Base-by-base conservation (phyloP, 306 rosid species). In the Parietaria judaica region DNA sequence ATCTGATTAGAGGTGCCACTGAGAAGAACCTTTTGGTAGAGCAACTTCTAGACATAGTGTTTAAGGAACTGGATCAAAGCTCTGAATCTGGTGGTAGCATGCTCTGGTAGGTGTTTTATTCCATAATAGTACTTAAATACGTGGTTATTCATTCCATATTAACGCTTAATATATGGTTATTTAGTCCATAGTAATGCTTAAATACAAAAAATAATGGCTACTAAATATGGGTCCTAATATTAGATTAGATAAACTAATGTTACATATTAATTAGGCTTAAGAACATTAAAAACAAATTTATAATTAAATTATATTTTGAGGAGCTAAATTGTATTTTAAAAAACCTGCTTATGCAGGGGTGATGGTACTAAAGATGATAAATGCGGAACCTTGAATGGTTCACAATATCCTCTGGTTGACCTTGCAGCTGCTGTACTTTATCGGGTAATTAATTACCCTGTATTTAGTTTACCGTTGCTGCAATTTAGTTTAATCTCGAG, bases 11-110 rank as follows among this genome's bases (percentile, higher is more conserved):
- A 66, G 86, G 83, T 64, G 75, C 77, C 56, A 71, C 76, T 63
- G 95, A 91, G 76, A 83, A 70, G 71, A 71, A 67, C 61, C 53
- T 71, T 73, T 63, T 88, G 74, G 83, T 91, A 44, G 88, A 85
- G 57, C 98, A 85, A 44, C 88, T 91, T 75, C 64, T 91, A 34
- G 98, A 91, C 17, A 80, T 91, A 76, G 69, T 88, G 58, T 88
- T 77, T 61, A 91, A 85, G 95, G 96, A 91, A 75, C 89, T 91
- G 59, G 95, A 91, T 83, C 96, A 83, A 67, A 80, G 86, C 71
- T 73, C 72, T 78, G 51, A 71, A 73, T 76, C 80, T 54, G 66
- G 74, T 65, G 68, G 72, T 73, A 73, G 77, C 52, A 60, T 80
- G 54, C 83, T 83, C 58, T 58, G 91, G 98, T 87, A 63, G 66